Conservation (phyloP, 768 basidiomycete species). For the Chalciporus pseudorubinellus region DNA sequence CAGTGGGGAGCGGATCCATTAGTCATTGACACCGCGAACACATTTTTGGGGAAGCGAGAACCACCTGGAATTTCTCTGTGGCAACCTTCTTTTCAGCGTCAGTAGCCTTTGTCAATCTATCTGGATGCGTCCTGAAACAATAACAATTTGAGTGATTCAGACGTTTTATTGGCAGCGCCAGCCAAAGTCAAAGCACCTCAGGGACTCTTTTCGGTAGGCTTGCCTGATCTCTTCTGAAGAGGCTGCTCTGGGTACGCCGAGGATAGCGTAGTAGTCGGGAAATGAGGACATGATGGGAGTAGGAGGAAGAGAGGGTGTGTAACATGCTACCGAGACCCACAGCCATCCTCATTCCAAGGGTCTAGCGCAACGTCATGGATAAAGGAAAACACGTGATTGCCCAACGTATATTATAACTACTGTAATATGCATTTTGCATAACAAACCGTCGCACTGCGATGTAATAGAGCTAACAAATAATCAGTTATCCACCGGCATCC, state of each 20-base stretch:
- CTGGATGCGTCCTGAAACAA: constrained; percentile 75
- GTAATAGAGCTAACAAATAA: not conserved
- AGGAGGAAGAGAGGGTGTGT: constrained; percentile 4
- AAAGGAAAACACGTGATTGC: constrained; percentile 19
- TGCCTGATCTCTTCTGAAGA: constrained; percentile 69
- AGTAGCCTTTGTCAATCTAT: constrained; percentile 70
- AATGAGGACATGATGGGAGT: constrained; percentile 61
- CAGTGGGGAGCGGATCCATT: not conserved
- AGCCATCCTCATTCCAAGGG: not conserved
- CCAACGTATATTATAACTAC: no score
- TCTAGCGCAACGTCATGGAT: not conserved
- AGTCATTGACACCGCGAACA: not conserved
- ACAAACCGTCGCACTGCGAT: constrained; percentile 3
- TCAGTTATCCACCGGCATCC: constrained; percentile 16
- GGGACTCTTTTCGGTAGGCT: constrained; percentile 77
- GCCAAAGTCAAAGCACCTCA: constrained; percentile 44
- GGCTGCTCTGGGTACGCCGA: constrained; percentile 53
- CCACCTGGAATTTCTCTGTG: constrained; percentile 86
- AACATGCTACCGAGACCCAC: constrained; percentile 13
- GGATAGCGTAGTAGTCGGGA: constrained; percentile 76
- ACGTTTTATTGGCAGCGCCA: not conserved
- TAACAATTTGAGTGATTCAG: not conserved
- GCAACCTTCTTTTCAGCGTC: constrained; percentile 67
- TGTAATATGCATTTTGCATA: no score
- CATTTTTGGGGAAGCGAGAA: not conserved